phyloP scores from a whole-genome alignment of 2,329 filamentous ascomycete species.

The Cladophialophora exuberans region DNA sequence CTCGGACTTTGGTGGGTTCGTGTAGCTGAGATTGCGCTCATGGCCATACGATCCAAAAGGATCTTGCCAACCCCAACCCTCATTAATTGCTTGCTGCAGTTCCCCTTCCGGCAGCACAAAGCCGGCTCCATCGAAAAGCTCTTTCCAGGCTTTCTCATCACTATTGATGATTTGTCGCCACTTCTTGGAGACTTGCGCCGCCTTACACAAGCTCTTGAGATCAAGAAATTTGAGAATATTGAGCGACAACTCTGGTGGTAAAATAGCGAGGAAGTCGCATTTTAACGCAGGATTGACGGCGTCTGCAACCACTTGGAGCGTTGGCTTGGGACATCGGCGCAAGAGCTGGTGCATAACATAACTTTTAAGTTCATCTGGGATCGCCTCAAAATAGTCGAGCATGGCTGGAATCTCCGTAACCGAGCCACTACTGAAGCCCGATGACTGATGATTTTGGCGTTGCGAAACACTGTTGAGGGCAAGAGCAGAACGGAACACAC shows the following conservation, averaged over 20 bases:
- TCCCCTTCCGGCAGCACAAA: constrained; percentile 79
- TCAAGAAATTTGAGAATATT: constrained; percentile 88
- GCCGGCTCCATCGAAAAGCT: constrained; percentile 82
- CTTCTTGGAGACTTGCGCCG: constrained; percentile 89
- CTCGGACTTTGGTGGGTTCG: constrained; percentile 44
- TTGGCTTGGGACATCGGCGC: constrained; percentile 82
- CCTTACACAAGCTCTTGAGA: constrained; percentile 80
- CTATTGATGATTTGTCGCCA: constrained; percentile 91
- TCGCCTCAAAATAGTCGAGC: constrained; percentile 85
- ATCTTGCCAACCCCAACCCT: constrained; percentile 98
- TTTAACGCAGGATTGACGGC: constrained; percentile 93
- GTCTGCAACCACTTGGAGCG: constrained; percentile 84
- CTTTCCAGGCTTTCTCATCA: constrained; percentile 95
- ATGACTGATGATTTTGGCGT: constrained; percentile 23
- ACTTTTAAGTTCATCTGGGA: constrained; percentile 89
- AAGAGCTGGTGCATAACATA: constrained; percentile 97
- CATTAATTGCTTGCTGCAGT: constrained; percentile 78
- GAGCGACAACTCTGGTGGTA: constrained; percentile 84
- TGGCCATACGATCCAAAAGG: constrained; percentile 73
- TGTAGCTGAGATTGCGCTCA: constrained; percentile 76
- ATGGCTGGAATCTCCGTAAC: constrained; percentile 82
- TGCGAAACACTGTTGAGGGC: not conserved
- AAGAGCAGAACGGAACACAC: constrained; percentile 6
- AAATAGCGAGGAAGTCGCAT: constrained; percentile 83
- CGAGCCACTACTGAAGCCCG: constrained; percentile 39